Evolutionary conservation across 768 basidiomycete genomes (phyloP), one percentile per base, ranked within the genome.

Genomic region (Udeniomyces megalosporus): DNA sequence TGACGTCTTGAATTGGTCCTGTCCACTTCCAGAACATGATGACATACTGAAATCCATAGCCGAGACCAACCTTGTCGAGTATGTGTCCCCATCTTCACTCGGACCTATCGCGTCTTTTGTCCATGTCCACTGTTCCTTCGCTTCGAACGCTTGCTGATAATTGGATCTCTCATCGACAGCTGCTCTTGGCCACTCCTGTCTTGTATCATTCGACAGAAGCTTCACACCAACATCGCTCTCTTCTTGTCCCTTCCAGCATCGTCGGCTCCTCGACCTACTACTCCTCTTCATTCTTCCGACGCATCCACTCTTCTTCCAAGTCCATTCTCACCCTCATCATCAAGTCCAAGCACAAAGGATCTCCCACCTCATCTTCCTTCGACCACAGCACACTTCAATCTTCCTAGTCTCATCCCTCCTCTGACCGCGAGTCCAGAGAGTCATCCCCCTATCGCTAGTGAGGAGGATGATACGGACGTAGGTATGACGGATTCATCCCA

Each of bases 161-260:
- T 68, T 47, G 67, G 35, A 38, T 28, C 24, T 26, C n/a, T 2
- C 50, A 50, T 52, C 62, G 55, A 47, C 74, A 84, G 84, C 68
- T 75, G 76, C 68, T 83, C 85, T 69, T 91, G 88, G 88, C 68
- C 76, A 22, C 72, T 77, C 45, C 76, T 90, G 48, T 80, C 85
- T 44, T 79, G 83, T 69, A 80, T 81, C 59, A 81, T 90, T 71
- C 88, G 87, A 71, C 71, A 78, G 71, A 86, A 82, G 72, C 76
- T 88, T 12, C 32, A 47, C 73, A 73, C 29, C 69, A 72, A 50
- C 72, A 73, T 75, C 28, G 58, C 66, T 6, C 20, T 64, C 14
- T 71, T 66, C 66, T 63, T 62, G 14, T 60, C 69, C 5, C 24
- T 7, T 35, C 64, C 65, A 28, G 32, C 26, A 32, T 56, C 64